phyloP scores from a whole-genome alignment of 176 grass and related monocot genomes.

The Juncus inflexus region DNA sequence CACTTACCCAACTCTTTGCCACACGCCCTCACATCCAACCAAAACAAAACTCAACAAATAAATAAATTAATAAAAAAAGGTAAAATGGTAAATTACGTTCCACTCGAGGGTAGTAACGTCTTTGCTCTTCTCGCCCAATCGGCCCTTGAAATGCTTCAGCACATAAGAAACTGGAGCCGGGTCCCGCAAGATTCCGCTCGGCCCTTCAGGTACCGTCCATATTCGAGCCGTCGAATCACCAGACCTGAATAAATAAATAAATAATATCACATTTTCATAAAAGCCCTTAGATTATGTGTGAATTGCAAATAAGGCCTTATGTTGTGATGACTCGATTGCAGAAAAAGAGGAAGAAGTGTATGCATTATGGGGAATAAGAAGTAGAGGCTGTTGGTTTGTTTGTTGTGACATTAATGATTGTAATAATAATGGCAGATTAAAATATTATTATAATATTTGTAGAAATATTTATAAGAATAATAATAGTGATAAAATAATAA shows the following conservation, averaged over 20 bases:
- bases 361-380: no score
- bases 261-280: neutral
- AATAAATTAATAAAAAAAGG: neutral
- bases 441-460: no score
- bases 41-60: no score
- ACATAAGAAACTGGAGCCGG: slow-evolving; percentile 66
- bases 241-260: slow-evolving; percentile 39
- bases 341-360: neutral
- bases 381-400: no score
- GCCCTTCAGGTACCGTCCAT: slow-evolving; percentile 93
- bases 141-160: slow-evolving; percentile 91
- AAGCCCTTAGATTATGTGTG: no score
- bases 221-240: slow-evolving; percentile 99
- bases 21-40: slow-evolving; percentile 3
- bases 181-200: slow-evolving; percentile 59
- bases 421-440: no score
- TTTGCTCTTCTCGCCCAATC: slow-evolving; percentile 92
- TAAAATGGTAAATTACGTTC: slow-evolving; percentile 56
- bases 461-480: no score
- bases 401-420: no score
- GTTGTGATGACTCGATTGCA: neutral
- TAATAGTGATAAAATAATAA: no score
- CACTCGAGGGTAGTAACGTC: slow-evolving; percentile 98
- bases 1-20: neutral
- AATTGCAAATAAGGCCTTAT: no score